Evolutionary conservation across 306 rosid species (phyloP), one percentile per base, ranked within the genome.

Genomic region (Mimosa pudica): DNA sequence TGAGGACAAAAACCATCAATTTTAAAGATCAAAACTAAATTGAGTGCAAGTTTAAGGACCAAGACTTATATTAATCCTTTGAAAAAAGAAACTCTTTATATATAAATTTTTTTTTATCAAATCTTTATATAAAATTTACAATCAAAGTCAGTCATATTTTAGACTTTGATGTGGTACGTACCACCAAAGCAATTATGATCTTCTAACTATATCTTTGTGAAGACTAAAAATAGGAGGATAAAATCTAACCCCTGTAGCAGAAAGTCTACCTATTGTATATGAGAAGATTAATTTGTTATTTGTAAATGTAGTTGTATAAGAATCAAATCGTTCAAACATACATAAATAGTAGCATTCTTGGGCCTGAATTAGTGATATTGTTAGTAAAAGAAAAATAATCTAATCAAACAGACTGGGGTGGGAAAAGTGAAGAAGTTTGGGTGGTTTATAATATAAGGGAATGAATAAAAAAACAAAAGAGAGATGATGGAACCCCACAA

Each of bases 401-500:
- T 36, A 65, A 36, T 49, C 14, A 58, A 58, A 20, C 6, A 20
- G 64, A 1, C 14, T 20, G 64, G 35, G 9, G 32, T 8, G 13
- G 36, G 10, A 60, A 46, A 74, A 75, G 77, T 64, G 68, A 75
- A 84, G 44, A 78, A 81, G 67, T 71, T 83, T 75, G 82, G 52
- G 49, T 78, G 73, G 64, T 61, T 71, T 49, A 82, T 8, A 71
- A 71, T 76, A 33, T 16, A n/a, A 18, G 44, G 46, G 52, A 38
- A 52, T 81, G 47, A 71, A 1, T 0, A 60, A 61, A 57, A 72
- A 44, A 17, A 52, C 10, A 73, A 62, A 61, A 48, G 80, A 65
- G 84, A 3, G 75, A 79, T 66, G 71, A 70, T 82, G 90, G 93
- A 86, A 82, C 90, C 97, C 94, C 92, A 88, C 89, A 87, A 76